Base-by-base conservation (phyloP, 169 alveolate genomes). In the Babesia bigemina region DNA sequence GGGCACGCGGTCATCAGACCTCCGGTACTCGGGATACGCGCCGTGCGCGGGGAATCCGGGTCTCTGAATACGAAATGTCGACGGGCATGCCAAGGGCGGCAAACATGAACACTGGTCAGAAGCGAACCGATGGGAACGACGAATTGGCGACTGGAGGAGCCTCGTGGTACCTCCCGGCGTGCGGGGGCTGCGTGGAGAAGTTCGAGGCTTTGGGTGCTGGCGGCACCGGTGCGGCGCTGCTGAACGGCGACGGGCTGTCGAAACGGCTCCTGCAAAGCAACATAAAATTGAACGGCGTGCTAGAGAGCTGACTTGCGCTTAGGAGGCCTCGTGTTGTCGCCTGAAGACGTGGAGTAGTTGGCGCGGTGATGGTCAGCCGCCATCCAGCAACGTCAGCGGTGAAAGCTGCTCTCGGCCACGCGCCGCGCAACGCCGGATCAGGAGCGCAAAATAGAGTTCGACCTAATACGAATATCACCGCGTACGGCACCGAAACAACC, bases 221-320 rank as follows among this genome's bases (percentile, higher is more conserved):
- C 6, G 39, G 39, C 39, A 33, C 39, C 39, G 39, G 39, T 4
- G 39, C 39, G 24, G 45, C 58, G 16, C 11, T 52, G 56, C 42
- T 4, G 21, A 33, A 19, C 55, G 65, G 3, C 33, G 65, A 11
- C 14, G 76, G 76, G 56, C 36, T 55, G 56, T 67, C 76, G 42
- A 67, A 67, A 6, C 76, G 76, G 29, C 76, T 67, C 76, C 76
- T 67, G 56, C 58, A 67, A 67, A 50, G 29, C 52, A 47, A 67
- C 21, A 22, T 67, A 67, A 53, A 47, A 22, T 53, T 50, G n/a
- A 36, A 59, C 21, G 49, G n/a, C 16, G 45, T 10, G 66, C 57
- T 42, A 67, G 53, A 67, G 16, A 28, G 63, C 76, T 55, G 65
- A 67, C 76, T 67, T 67, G 45, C 76, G 76, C 76, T 67, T 67